Evolutionary conservation across 495 filamentous ascomycete genomes (phyloP).

Genomic region (Copromyces sp.): DNA sequence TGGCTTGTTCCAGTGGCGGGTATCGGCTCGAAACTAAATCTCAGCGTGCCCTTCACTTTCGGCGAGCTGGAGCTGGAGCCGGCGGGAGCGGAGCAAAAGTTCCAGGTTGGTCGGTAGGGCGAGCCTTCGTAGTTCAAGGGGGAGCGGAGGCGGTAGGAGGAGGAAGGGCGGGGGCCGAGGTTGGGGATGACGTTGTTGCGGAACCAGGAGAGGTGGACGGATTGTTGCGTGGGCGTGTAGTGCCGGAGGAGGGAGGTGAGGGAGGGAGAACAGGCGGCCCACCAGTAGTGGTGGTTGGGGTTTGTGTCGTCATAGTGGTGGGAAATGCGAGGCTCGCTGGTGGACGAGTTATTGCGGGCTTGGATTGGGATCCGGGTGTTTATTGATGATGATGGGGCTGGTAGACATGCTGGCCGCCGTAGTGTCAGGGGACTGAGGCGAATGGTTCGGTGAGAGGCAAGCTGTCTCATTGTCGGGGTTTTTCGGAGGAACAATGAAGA

Average conservation of each 20-base stretch:
- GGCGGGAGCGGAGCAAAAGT: background rate
- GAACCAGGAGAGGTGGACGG: background rate
- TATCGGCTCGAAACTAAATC: background rate
- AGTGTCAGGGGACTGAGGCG: background rate
- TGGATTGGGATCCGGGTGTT: background rate
- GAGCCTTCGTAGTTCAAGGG: background rate
- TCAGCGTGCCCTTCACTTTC: background rate
- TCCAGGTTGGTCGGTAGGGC: background rate
- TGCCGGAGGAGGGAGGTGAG: background rate
- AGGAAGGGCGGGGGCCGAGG: background rate
- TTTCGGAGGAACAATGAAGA: no score
- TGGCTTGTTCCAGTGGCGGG: background rate
- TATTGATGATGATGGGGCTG: background rate
- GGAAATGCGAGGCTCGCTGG: no score
- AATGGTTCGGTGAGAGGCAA: background rate
- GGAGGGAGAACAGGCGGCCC: background rate
- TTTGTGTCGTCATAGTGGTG: background rate
- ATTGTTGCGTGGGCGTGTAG: background rate
- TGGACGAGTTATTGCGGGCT: background rate
- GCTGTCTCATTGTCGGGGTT: background rate
- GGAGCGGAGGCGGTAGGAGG: background rate
- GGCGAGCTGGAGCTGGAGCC: background rate
- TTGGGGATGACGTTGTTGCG: background rate
- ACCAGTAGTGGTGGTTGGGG: background rate
- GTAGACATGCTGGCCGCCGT: background rate